Base-by-base conservation (phyloP, 257 asterid species). In the Rhazya stricta region DNA sequence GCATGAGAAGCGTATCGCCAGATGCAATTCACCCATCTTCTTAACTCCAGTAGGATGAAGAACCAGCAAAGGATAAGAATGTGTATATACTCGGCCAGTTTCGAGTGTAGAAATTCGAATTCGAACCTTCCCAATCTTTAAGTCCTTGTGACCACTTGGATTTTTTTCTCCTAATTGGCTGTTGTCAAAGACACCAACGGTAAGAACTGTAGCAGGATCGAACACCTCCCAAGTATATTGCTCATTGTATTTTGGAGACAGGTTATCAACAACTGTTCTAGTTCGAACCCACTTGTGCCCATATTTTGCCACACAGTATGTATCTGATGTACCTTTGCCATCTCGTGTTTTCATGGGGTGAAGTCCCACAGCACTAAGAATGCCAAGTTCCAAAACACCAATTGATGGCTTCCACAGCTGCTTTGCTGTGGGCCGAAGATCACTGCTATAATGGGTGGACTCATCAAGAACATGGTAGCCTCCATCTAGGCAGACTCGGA, bases 401-500 rank as follows among this genome's bases (percentile, higher is more conserved):
- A 94, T 89, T 10, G 96, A 90, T 25, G 97, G 96, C 77, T 84
- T 88, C 97, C 97, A 88, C 10, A 90, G 94, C 83, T 89, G 96
- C 76, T 89, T 88, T 0, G 96, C 98, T 0, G 98, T 91, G n/a
- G 98, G 96, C 21, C 92, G 96, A 57, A 91, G 96, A 83, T 94
- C 97, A 18, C 96, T 90, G 81, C 96, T 90, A 67, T 91, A 91
- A 46, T 90, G 91, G 66, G 96, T 90, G 13, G 97, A 89, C 74
- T 91, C 98, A 23, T 94, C 97, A 60, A 94, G 90, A 61, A 94
- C 98, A 66, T 94, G 98, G 83, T 91, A 94, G 76, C 97, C 97
- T 72, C 97, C 97, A 9, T 94, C 98, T 60, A 94, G 83, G 77
- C 96, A 93, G 82, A 89, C 89, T n/a, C 96, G 80, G 41, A 93